Conservation (phyloP, 1,284 basidiomycete species). For the Waitea zeae region DNA sequence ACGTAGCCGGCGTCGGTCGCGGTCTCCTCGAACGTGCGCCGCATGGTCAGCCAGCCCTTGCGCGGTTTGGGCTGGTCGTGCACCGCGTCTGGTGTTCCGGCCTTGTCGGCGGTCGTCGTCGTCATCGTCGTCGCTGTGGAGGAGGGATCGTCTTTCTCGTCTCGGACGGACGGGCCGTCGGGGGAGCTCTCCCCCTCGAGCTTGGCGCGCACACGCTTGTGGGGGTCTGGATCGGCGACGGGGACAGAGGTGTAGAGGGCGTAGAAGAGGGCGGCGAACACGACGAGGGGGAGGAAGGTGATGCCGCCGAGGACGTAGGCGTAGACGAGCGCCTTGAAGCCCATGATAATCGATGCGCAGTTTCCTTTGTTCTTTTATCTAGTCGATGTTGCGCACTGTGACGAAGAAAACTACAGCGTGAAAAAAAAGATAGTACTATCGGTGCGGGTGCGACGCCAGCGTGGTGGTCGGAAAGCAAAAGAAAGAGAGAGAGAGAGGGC, state of each 20-base stretch:
- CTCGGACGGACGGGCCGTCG: slow-evolving; percentile 7
- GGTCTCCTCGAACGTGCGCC: slow-evolving; percentile 61
- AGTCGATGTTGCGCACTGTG: slow-evolving; percentile 28
- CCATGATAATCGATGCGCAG: too few relatives aligned
- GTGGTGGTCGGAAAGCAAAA: too few relatives aligned
- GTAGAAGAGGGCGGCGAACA: slow-evolving; percentile 36
- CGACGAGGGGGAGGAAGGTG: slow-evolving; percentile 66
- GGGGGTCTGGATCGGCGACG: slow-evolving; percentile 33
- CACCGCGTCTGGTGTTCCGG: too few relatives aligned
- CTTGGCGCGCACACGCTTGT: slow-evolving; percentile 22
- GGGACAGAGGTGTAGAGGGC: slow-evolving; percentile 67
- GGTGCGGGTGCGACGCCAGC: too few relatives aligned
- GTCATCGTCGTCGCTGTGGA: too few relatives aligned
- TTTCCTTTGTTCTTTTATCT: too few relatives aligned
- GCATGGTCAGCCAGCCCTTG: slow-evolving; percentile 75
- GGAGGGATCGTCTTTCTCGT: slow-evolving; percentile 5
- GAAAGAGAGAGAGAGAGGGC: too few relatives aligned
- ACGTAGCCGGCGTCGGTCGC: slow-evolving; percentile 47
- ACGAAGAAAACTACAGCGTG: not conserved
- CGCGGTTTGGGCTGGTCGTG: slow-evolving; percentile 48
- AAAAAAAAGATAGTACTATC: not conserved
- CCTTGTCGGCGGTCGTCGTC: slow-evolving; percentile 16
- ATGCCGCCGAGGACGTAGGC: slow-evolving; percentile 79
- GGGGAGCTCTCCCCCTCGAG: slow-evolving; percentile 11
- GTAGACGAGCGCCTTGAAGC: slow-evolving; percentile 51